These are phyloP conservation scores for Murraya koenigii DNA, from an alignment of 345 rosid species.

Conservation along the genomic window DNA sequence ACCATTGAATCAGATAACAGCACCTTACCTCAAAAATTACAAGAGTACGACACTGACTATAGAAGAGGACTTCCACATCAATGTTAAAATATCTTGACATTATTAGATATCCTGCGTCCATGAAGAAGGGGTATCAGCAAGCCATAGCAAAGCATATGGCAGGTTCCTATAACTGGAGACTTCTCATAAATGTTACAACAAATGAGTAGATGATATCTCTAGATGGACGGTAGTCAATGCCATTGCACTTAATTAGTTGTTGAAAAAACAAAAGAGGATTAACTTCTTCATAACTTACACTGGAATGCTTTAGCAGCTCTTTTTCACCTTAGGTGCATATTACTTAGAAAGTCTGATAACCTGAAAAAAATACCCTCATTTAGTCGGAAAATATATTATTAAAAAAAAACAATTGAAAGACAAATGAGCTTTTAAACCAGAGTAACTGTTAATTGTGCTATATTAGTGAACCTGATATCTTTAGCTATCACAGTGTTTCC, in stretches of 20 bases:
- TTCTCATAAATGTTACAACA: neutral
- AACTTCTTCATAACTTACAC: slow-evolving; percentile 7
- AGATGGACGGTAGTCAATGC: neutral
- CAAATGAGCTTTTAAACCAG: neutral
- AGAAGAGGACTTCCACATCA: slow-evolving; percentile 19
- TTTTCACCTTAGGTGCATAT: slow-evolving; percentile 39
- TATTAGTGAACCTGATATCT: slow-evolving; percentile 40
- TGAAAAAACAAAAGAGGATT: neutral
- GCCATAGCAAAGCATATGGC: neutral
- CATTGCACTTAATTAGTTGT: neutral
- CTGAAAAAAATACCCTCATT: slow-evolving; percentile 33
- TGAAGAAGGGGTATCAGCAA: neutral
- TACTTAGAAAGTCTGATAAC: slow-evolving; percentile 65
- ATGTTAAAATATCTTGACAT: slow-evolving; percentile 17
- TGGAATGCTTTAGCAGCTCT: slow-evolving; percentile 7
- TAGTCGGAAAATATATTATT: neutral
- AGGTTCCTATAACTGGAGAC: neutral
- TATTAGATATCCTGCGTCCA: slow-evolving; percentile 27
- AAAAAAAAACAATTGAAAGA: neutral
- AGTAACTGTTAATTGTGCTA: neutral
- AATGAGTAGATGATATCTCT: neutral
- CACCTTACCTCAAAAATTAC: slow-evolving; percentile 11
- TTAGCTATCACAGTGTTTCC: slow-evolving; percentile 53
- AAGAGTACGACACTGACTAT: slow-evolving; percentile 4
- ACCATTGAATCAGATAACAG: neutral